Percentiles rank a stretch among this genome's conserved stretches.
phyloP scores from a whole-genome alignment of 352 stramenopile species.

The Globisporangium nodosum region DNA sequence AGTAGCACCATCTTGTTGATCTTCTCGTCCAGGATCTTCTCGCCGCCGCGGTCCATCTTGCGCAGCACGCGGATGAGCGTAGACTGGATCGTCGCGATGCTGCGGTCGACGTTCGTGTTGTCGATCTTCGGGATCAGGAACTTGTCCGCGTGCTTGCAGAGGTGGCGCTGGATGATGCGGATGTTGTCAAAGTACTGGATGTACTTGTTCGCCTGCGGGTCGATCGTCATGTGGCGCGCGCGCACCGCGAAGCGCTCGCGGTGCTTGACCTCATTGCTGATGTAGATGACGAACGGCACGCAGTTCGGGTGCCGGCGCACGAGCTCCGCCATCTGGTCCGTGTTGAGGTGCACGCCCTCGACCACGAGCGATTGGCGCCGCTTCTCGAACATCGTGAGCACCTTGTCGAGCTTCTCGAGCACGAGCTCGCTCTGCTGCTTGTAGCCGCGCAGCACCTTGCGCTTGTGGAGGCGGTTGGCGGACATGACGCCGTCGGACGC shows the following conservation, averaged over 20 bases:
- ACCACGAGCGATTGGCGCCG: conserved; percentile 81
- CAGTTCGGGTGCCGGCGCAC: conserved; percentile 79
- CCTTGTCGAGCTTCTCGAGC: conserved; percentile 75
- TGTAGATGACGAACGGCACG: conserved; percentile 87
- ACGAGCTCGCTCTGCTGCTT: conserved; percentile 78
- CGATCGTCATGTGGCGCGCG: conserved; percentile 84
- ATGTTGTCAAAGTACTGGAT: conserved; percentile 91
- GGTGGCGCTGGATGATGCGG: conserved; percentile 81
- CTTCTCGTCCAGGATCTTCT: conserved; percentile 67
- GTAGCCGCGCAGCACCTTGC: conserved; percentile 77
- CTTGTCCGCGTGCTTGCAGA: conserved; percentile 82
- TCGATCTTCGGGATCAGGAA: conserved; percentile 87
- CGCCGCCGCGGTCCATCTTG: conserved; percentile 69
- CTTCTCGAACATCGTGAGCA: conserved; percentile 83
- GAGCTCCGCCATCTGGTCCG: conserved; percentile 71
- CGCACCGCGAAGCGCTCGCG: conserved; percentile 81
- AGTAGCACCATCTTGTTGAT: conserved; percentile 83
- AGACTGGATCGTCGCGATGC: conserved; percentile 81
- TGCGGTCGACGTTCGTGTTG: conserved; percentile 87
- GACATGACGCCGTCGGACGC: conserved; percentile 47
- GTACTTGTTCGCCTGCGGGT: conserved; percentile 88
- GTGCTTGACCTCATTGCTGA: conserved; percentile 87
- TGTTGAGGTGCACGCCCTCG: conserved; percentile 84
- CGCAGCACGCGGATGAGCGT: conserved; percentile 79
- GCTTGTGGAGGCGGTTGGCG: conserved; percentile 69